phyloP scores from a whole-genome alignment of 768 basidiomycete genomes.

The Calocera viscosa region DNA sequence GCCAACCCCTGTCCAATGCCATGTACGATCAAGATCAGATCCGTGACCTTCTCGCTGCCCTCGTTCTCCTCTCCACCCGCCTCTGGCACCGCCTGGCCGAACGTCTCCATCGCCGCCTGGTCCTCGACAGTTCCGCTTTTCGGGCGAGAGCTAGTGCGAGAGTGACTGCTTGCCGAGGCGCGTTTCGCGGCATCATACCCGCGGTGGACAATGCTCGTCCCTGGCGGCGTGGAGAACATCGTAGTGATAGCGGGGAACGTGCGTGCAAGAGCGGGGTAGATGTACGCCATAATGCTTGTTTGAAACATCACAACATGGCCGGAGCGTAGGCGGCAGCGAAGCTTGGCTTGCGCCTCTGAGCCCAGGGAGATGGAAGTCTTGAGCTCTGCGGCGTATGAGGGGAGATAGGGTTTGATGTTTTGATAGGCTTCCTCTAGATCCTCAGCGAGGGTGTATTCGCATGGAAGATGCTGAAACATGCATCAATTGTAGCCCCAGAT shows the following conservation, averaged over 20 bases:
- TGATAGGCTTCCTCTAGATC: constrained; percentile 31
- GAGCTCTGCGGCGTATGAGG: constrained; percentile 32
- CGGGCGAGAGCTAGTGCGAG: constrained; percentile 12
- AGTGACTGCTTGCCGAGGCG: constrained; percentile 10
- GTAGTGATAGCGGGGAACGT: constrained; percentile 14
- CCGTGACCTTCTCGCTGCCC: constrained; percentile 28
- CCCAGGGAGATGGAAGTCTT: constrained; percentile 28
- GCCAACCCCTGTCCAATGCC: constrained; percentile 33
- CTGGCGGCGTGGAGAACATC: constrained; percentile 25
- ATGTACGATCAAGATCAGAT: constrained; percentile 35
- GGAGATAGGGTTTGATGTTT: constrained; percentile 26
- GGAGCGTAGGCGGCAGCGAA: constrained; percentile 25
- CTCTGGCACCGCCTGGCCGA: constrained; percentile 13
- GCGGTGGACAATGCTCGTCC: constrained; percentile 29
- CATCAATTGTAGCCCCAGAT: neutral
- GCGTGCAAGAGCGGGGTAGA: constrained; percentile 14
- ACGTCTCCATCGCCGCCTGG: constrained; percentile 24
- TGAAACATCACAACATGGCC: constrained; percentile 29
- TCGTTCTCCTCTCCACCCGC: constrained; percentile 18
- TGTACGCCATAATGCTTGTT: constrained; percentile 22
- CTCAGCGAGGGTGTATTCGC: constrained; percentile 29
- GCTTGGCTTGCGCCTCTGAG: constrained; percentile 30
- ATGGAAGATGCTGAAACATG: constrained; percentile 24
- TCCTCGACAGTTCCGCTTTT: constrained; percentile 12
- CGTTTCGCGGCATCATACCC: constrained; percentile 26